Conservation (phyloP, 257 asterid species). For the Voacanga thouarsii region DNA sequence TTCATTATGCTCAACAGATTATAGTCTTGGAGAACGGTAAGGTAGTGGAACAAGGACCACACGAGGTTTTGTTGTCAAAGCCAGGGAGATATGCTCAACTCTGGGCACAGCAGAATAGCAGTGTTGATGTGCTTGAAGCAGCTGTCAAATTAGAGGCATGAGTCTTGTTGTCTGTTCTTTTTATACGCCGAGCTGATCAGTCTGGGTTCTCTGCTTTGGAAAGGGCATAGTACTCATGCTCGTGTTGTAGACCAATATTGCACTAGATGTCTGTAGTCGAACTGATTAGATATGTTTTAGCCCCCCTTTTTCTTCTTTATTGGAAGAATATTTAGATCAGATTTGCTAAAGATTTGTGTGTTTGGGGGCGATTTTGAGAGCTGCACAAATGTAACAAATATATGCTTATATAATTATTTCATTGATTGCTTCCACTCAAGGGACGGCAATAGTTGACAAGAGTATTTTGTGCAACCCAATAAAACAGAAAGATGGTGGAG, state of each 20-base stretch:
- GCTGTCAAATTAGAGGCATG: slow-evolving; percentile 61
- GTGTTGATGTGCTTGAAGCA: slow-evolving; percentile 69
- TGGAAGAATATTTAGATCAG: not conserved
- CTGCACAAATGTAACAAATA: too few relatives aligned
- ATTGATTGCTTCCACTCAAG: too few relatives aligned
- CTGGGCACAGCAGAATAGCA: slow-evolving; percentile 87
- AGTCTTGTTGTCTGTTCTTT: slow-evolving; percentile 1
- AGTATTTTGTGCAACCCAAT: too few relatives aligned
- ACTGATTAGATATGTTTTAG: not conserved
- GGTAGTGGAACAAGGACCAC: slow-evolving; percentile 96
- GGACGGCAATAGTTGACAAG: too few relatives aligned
- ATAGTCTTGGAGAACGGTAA: slow-evolving; percentile 86
- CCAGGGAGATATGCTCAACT: slow-evolving; percentile 90
- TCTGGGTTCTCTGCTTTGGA: not conserved
- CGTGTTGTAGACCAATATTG: too few relatives aligned
- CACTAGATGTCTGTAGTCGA: not conserved
- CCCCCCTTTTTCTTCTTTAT: not conserved
- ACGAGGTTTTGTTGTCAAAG: slow-evolving; percentile 71
- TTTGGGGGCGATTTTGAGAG: not conserved
- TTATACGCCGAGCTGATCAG: too few relatives aligned
- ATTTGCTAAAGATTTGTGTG: not conserved
- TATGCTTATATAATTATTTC: too few relatives aligned
- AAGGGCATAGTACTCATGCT: not conserved
- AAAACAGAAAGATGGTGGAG: too few relatives aligned
- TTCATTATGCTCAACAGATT: slow-evolving; percentile 44